Base-by-base conservation (phyloP, 106 monocot genomes). In the Cymbidium sinense region DNA sequence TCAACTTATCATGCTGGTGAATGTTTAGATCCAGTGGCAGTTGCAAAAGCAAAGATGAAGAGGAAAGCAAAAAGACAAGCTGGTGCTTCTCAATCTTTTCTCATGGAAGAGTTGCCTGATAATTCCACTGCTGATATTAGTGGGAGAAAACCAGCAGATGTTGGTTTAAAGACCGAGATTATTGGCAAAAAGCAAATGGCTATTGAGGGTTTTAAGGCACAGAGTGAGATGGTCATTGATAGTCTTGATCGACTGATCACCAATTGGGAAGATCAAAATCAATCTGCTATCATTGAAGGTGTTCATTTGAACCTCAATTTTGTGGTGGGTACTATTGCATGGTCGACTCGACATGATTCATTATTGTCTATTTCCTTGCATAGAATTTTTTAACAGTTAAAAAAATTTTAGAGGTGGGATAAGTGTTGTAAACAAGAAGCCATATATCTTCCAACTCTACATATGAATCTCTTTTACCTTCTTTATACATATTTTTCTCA, bases 1-100 rank as follows among this genome's bases (percentile, higher is more conserved):
- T 91, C 91, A 72, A 91, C 91, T 30, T 91, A 91, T 82, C 88
- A 91, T 88, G 91, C 91, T 54, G 91, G 91, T 69, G 91, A 91
- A 70, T 81, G 73, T 73, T 74, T 91, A 69, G 91, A 91, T 88
- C 88, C 86, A 47, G 64, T 86, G 70, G 91, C 86, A 80, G 84
- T 91, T 77, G 85, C 91, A 77, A 81, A 86, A 82, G 87, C 88
- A 72, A 91, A 87, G 73, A 77, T 79, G 15, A 91, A 75, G 79
- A 79, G 81, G 34, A 91, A 82, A 75, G 91, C 82, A 71, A 82
- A 82, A 58, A 91, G 84, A 73, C 70, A 73, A 52, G 73, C 65
- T 80, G 80, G 84, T 34, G 29, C 80, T 70, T 70, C 84, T 50
- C 55, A 73, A 11, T 65, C 79, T 21, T 18, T 64, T 34, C 52